Conservation (phyloP, 148 eudicot genomes). For the Pharnaceum exiguum region DNA sequence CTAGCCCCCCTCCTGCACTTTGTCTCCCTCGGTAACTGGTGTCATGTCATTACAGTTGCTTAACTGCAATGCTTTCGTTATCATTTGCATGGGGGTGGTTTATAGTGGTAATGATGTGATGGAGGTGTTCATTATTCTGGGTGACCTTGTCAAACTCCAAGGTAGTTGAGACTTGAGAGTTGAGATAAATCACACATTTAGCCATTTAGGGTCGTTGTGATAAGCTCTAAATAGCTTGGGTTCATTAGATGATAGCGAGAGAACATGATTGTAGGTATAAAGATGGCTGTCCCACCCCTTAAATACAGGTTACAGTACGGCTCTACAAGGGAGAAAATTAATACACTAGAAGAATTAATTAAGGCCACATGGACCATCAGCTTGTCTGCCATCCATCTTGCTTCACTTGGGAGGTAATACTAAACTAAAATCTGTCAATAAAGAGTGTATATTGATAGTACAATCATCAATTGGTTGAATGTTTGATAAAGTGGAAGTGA, state of each 20-base stretch:
- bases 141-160: slow-evolving; percentile 3
- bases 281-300: slow-evolving; percentile 19
- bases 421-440: slow-evolving; percentile 5
- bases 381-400: background rate
- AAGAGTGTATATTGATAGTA: too few relatives aligned
- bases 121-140: too few relatives aligned
- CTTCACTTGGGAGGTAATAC: slow-evolving; percentile 2
- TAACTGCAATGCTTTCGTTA: too few relatives aligned
- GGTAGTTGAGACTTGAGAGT: slow-evolving; percentile 16
- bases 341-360: slow-evolving; percentile 2
- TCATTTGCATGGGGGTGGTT: too few relatives aligned
- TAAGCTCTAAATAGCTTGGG: background rate
- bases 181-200: too few relatives aligned
- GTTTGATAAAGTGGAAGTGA: slow-evolving; percentile 6
- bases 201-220: background rate
- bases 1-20: too few relatives aligned
- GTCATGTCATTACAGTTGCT: too few relatives aligned
- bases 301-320: slow-evolving; percentile 2
- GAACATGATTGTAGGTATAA: slow-evolving; percentile 15
- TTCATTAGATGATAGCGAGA: slow-evolving; percentile 11
- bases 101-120: too few relatives aligned
- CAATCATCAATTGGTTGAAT: background rate
- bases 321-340: background rate
- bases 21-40: too few relatives aligned
- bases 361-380: slow-evolving; percentile 20